Conservation (phyloP, 2,329 filamentous ascomycete species). For the Xylariaceae sp. region DNA sequence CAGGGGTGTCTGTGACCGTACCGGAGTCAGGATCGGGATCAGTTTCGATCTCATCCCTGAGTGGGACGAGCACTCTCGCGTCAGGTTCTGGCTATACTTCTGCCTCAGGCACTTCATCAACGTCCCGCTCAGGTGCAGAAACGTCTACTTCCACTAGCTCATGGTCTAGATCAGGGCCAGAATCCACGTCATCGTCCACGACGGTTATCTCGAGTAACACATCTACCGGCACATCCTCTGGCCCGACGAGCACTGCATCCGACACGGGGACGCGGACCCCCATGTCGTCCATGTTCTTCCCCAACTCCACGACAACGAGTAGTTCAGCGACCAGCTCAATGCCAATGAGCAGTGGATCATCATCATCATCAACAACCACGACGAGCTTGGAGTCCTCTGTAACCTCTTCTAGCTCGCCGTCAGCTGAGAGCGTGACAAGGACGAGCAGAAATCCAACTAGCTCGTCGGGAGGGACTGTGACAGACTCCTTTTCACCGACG, state of each 20-base stretch:
- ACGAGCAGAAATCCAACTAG: not conserved
- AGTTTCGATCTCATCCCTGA: too few species aligned
- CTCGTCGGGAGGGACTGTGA: not conserved
- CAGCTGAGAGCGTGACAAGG: not conserved
- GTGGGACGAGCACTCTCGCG: not conserved
- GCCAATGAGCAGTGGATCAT: not conserved
- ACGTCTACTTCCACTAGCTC: not conserved
- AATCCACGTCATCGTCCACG: not conserved
- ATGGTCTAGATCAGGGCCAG: not conserved
- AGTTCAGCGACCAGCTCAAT: not conserved
- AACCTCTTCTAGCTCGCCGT: not conserved
- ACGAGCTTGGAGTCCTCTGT: not conserved
- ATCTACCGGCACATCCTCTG: not conserved
- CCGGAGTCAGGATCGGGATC: not conserved
- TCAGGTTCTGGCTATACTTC: not conserved
- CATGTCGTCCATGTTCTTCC: not conserved
- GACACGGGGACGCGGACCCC: not conserved
- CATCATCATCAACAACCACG: not conserved
- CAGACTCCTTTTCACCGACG: not conserved
- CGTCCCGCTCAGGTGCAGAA: not conserved
- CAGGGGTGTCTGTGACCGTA: not conserved
- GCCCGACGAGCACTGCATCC: not conserved
- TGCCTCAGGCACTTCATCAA: not conserved
- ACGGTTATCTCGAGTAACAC: not conserved
- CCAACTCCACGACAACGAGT: slow-evolving; percentile 5